Evolutionary conservation across 495 filamentous ascomycete genomes (phyloP), one percentile per base, ranked within the genome.

Genomic region (Aspergillus saccharolyticus): DNA sequence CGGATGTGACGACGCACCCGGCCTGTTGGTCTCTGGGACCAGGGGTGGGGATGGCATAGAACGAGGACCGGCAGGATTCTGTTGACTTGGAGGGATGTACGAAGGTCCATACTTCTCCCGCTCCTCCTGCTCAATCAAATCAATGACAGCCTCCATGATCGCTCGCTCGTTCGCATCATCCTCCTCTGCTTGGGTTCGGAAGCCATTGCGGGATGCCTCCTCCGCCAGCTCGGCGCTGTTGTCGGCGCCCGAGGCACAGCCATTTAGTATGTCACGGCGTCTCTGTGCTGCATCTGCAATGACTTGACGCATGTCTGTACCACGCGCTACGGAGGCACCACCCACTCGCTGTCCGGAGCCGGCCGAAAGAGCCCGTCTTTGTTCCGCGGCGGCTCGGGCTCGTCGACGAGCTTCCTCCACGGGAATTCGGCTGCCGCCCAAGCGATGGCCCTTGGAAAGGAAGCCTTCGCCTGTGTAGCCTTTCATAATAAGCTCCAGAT

Each of bases 401-500:
- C 85, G 77, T 43, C 91, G 81, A 15, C 86, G 82, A 33, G 87
- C 89, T 72, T 97, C 93, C 45, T 90, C 78, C 43, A 83, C 68
- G 0, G 88, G 88, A 0, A 93, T 78, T 25, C 78, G 74, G 16
- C 59, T 61, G 3, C 87, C 88, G 44, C 93, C 92, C 0, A 97
- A 80, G 28, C 82, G 81, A 25, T 83, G 83, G 6, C 93, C 92
- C 45, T 85, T 67, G 0, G 85, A 85, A 15, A 95, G 75, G 78
- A 96, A 96, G 8, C 90, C 89, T 71, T 96, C 91, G 21, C 94
- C 94, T 12, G 88, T 96, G 66, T 95, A 97, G 20, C 94, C 94
- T 70, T 92, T 92, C 48, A 79, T 66, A 17, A 82, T 61, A 9
- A 96, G 80, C 20, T 82, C 79, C 58, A 90, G 81, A 62, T 95